Percentiles rank a stretch among this genome's conserved stretches.
phyloP scores from a whole-genome alignment of 306 rosid genomes.

The Sindora glabra region DNA sequence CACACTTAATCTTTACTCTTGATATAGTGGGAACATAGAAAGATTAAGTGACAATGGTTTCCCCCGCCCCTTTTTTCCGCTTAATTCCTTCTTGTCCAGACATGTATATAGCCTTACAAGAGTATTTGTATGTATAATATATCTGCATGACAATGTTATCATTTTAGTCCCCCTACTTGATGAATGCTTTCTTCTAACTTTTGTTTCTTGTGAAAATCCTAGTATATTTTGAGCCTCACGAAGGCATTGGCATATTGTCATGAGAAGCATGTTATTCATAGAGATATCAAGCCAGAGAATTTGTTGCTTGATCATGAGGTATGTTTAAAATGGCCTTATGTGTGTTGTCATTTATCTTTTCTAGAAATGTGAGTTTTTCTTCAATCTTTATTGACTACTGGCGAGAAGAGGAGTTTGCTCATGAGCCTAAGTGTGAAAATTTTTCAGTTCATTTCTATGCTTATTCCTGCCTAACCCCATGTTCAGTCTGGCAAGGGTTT shows the following conservation, averaged over 20 bases:
- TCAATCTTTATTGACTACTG: background rate
- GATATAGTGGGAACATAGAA: background rate
- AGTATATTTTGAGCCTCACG: slow-evolving; percentile 78
- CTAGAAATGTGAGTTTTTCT: background rate
- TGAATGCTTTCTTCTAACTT: background rate
- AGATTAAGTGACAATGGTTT: background rate
- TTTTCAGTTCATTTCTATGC: background rate
- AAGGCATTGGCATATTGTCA: slow-evolving; percentile 86
- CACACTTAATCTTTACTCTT: background rate
- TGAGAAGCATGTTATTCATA: slow-evolving; percentile 83
- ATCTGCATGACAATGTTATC: background rate
- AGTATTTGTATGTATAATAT: no score
- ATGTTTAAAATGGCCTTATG: background rate
- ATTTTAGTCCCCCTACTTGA: background rate
- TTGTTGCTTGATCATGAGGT: slow-evolving; percentile 89
- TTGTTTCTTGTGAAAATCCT: slow-evolving; percentile 12
- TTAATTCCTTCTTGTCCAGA: no score
- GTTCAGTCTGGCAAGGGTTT: background rate
- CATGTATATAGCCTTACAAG: no score
- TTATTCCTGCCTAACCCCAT: no score
- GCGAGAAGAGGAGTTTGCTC: background rate
- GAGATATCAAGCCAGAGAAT: slow-evolving; percentile 93
- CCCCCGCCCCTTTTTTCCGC: no score
- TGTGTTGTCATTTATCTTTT: background rate
- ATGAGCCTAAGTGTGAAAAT: background rate